Evolutionary conservation across 345 rosid species (phyloP), one percentile per base, ranked within the genome.

Genomic region (Citrus inodora): DNA sequence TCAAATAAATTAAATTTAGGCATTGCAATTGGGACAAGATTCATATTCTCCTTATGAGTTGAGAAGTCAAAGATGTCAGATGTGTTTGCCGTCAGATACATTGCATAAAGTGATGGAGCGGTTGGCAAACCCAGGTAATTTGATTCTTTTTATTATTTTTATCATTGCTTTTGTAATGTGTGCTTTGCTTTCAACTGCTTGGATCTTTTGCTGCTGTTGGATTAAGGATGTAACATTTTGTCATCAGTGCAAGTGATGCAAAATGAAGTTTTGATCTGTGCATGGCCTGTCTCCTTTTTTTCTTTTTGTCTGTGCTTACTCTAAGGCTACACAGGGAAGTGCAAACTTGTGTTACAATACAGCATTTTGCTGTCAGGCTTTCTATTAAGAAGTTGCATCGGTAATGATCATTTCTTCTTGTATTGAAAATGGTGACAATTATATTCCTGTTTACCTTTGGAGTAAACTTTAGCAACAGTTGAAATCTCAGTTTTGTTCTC

Each of bases 61-160:
- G 67, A 87, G 88, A 76, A 87, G 87, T 61, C 92, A 89, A 80
- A 82, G 93, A 78, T 90, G 92, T 80, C 97, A 92, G 67, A 92
- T 90, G 94, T 92, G 97, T 80, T 90, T 92, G 83, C 85, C 87
- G n/a, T 82, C 94, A 4, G 97, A 92, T 80, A 67, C 97, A 17
- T 79, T 92, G 81, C 91, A 83, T 80, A 85, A 87, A 86, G 92
- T 92, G 78, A 90, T 92, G 92, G 94, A 92, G 85, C 87, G 88
- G 53, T 83, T 92, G 76, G 84, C 94, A 17, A 86, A 74, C 63
- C 92, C 97, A 75, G 97, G 97, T 92, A 75, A 55, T 13, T 28
- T 38, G 28, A 62, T 62, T 69, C 81, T 64, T 11, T 40, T 37
- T 9, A 5, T 11, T 51, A 27, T 64, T 37, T 53, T 35, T 53